A percentile compares a stretch with the other conserved stretches of the same genome.
Evolutionary conservation across 148 eudicot genomes (phyloP).

Genomic region (Fagopyrum homotropicum): DNA sequence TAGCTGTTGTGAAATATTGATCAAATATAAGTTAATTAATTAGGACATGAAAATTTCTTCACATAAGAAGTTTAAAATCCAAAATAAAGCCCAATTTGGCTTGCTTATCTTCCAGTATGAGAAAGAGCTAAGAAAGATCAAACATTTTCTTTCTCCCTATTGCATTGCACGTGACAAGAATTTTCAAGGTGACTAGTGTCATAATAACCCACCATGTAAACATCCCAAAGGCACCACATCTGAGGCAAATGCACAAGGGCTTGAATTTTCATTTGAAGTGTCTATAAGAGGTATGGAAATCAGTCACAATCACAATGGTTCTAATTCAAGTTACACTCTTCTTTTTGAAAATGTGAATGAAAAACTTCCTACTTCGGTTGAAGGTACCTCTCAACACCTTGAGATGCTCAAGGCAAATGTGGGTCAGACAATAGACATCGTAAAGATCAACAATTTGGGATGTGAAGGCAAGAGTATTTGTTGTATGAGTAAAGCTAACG

Average conservation of each 20-base stretch:
- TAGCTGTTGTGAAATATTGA: no score
- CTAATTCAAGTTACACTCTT: conserved; percentile 12
- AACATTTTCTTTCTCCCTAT: not conserved
- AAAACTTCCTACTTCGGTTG: not conserved
- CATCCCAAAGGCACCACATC: conserved; percentile 5
- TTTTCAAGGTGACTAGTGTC: not conserved
- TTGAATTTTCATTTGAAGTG: conserved; percentile 7
- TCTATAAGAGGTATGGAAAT: not conserved
- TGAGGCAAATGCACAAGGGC: conserved; percentile 5
- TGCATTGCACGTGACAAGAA: not conserved
- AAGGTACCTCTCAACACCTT: conserved; percentile 9
- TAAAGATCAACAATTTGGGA: conserved; percentile 10
- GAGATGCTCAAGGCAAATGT: conserved; percentile 11
- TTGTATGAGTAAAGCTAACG: conserved; percentile 24
- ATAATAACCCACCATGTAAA: conserved; percentile 6
- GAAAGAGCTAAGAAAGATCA: no score
- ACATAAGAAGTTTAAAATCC: no score
- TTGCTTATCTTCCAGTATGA: no score
- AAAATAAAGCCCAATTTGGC: no score
- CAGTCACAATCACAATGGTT: conserved; percentile 4
- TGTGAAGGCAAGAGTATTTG: conserved; percentile 19
- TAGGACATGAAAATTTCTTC: no score
- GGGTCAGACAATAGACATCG: not conserved
- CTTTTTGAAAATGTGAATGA: conserved; percentile 15
- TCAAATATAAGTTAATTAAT: no score